A percentile compares a stretch with the other conserved stretches of the same genome.
phyloP scores from a whole-genome alignment of 257 asterid species.

The Solanum chmielewskii region DNA sequence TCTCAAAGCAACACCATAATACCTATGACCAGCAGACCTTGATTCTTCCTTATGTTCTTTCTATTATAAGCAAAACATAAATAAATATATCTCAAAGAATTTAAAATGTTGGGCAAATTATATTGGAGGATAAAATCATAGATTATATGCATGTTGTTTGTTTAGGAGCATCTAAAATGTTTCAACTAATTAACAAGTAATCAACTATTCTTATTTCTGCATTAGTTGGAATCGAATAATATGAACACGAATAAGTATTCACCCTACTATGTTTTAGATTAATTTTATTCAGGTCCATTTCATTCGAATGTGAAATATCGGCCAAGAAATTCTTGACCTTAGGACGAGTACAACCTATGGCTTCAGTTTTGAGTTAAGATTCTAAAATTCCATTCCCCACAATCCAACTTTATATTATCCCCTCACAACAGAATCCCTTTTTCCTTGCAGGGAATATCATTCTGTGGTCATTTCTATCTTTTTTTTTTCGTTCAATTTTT shows the following conservation, averaged over 20 bases:
- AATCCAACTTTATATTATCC: constrained; percentile 22
- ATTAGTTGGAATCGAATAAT: neutral
- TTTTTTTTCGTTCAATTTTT: neutral
- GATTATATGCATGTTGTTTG: neutral
- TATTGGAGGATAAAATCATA: neutral
- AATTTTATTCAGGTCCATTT: neutral
- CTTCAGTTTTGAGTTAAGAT: constrained; percentile 52
- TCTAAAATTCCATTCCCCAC: constrained; percentile 48
- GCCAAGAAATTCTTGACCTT: constrained; percentile 53
- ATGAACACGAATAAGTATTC: neutral
- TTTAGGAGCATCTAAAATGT: neutral
- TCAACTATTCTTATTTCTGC: neutral
- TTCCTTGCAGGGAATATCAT: constrained; percentile 36
- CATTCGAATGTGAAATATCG: constrained; percentile 31
- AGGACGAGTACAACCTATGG: constrained; percentile 18
- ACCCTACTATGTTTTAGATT: neutral
- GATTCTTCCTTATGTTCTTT: neutral
- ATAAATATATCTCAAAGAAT: neutral
- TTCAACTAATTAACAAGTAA: neutral
- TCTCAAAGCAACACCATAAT: neutral
- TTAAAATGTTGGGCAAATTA: neutral
- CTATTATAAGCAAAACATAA: neutral
- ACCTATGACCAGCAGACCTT: neutral
- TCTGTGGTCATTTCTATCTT: constrained; percentile 46
- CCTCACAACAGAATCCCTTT: neutral